Percentiles rank a stretch among this genome's conserved stretches.
Conservation (phyloP, 2,329 filamentous ascomycete genomes). For the Gaeumannomyces tritici region DNA sequence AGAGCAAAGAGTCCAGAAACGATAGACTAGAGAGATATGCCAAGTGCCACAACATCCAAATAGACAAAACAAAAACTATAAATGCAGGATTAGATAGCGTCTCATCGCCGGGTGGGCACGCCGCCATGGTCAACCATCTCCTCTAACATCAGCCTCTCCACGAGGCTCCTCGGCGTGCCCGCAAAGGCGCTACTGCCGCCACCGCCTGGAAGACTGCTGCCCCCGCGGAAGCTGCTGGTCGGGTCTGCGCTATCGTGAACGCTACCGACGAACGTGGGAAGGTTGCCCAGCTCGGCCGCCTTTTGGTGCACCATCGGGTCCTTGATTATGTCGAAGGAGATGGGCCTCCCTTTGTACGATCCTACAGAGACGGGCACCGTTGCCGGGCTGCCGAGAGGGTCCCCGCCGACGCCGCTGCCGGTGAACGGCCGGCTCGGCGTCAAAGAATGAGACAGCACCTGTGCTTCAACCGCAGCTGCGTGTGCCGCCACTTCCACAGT, state of each 20-base stretch:
- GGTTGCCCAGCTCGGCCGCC: slow-evolving; percentile 25
- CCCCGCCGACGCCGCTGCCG: not conserved
- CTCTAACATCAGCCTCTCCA: slow-evolving; percentile 20
- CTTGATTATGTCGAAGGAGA: slow-evolving; percentile 26
- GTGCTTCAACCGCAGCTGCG: not conserved
- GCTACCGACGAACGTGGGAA: slow-evolving; percentile 31
- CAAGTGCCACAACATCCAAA: no score
- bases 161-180: slow-evolving; percentile 19
- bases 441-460: not conserved
- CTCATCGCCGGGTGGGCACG: not conserved
- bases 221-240: slow-evolving; percentile 18
- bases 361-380: slow-evolving; percentile 17
- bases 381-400: slow-evolving; percentile 2
- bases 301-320: slow-evolving; percentile 25
- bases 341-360: slow-evolving; percentile 27
- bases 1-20: no score
- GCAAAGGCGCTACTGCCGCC: not conserved
- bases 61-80: not conserved
- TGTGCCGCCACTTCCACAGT: not conserved
- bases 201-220: slow-evolving; percentile 9
- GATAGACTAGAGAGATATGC: no score
- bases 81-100: not conserved
- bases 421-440: not conserved
- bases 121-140: slow-evolving; percentile 7
- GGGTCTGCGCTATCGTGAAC: slow-evolving; percentile 20